phyloP scores from a whole-genome alignment of 1,139 yeast species.

The Geotrichum candidum region DNA sequence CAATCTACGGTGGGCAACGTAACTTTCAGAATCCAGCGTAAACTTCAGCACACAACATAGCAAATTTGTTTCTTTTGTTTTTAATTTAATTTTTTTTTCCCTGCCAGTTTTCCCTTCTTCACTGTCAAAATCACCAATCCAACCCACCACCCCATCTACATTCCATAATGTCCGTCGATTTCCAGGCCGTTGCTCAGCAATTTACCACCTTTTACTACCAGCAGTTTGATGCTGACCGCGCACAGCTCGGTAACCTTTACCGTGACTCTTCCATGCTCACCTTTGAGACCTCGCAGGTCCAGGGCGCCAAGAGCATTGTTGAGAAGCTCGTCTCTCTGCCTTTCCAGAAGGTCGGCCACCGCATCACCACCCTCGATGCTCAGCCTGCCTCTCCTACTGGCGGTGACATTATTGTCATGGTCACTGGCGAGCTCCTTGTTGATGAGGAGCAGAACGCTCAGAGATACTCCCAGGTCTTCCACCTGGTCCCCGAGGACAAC shows the following conservation, averaged over 20 bases:
- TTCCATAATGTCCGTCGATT: conserved; percentile 26
- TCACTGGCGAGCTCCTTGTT: conserved; percentile 87
- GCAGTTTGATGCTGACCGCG: conserved; percentile 88
- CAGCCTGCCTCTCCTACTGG: conserved; percentile 86
- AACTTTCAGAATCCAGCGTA: not conserved
- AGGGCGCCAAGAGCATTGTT: conserved; percentile 87
- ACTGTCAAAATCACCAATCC: not conserved
- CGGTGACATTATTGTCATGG: conserved; percentile 95
- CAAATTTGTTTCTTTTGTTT: not conserved
- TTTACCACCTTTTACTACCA: conserved; percentile 93
- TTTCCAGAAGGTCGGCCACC: conserved; percentile 85
- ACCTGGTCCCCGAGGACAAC: conserved; percentile 84
- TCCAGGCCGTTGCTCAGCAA: conserved; percentile 45
- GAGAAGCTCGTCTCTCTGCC: conserved; percentile 86
- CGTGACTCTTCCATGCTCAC: conserved; percentile 97
- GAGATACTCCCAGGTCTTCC: conserved; percentile 96
- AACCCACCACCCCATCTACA: not conserved
- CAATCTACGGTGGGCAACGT: not conserved
- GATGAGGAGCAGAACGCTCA: conserved; percentile 95
- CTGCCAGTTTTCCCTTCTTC: not conserved
- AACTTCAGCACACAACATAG: not conserved
- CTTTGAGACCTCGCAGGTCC: conserved; percentile 88
- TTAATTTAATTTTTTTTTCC: not conserved
- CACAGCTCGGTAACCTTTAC: conserved; percentile 88
- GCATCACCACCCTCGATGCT: conserved; percentile 91